Conservation (phyloP, 2,329 filamentous ascomycete genomes). For the Cladorrhinum sp. region DNA sequence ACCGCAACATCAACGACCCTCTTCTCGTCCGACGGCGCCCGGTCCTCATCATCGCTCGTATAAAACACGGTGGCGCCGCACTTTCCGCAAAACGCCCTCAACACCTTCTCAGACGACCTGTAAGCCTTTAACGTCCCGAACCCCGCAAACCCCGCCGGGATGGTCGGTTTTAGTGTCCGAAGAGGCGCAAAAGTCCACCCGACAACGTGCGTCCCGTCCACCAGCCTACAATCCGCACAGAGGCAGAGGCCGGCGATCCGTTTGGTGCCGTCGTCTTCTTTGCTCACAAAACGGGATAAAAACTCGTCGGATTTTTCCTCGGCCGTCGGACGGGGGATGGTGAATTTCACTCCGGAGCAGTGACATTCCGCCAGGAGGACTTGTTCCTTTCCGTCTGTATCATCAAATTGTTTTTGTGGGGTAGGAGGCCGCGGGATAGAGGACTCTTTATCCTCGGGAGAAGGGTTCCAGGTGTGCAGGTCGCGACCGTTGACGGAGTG, state of each 20-base stretch:
- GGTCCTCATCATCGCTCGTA: conserved; percentile 28
- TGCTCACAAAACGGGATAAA: conserved; percentile 36
- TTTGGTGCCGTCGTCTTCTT: conserved; percentile 37
- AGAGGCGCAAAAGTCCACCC: conserved; percentile 44
- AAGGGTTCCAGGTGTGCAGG: conserved; percentile 38
- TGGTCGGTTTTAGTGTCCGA: conserved; percentile 34
- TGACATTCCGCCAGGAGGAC: conserved; percentile 43
- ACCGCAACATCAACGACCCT: conserved; percentile 42
- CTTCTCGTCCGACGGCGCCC: conserved; percentile 26
- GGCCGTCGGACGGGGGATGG: conserved; percentile 38
- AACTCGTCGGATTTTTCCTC: conserved; percentile 31
- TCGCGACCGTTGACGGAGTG: conserved; percentile 32
- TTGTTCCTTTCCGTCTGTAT: conserved; percentile 38
- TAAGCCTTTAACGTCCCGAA: conserved; percentile 46
- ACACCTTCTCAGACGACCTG: conserved; percentile 37
- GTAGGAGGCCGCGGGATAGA: conserved; percentile 14
- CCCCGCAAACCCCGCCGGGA: conserved; percentile 35
- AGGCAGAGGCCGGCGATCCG: conserved; percentile 43
- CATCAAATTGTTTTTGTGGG: conserved; percentile 31
- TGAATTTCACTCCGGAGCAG: conserved; percentile 48
- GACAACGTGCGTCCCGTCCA: conserved; percentile 40
- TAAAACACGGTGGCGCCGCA: conserved; percentile 47
- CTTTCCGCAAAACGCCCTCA: conserved; percentile 43
- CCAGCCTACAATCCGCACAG: conserved; percentile 44
- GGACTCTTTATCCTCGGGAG: conserved; percentile 29